Conservation (phyloP, 495 filamentous ascomycete genomes). For the Xylaria flabelliformis region DNA sequence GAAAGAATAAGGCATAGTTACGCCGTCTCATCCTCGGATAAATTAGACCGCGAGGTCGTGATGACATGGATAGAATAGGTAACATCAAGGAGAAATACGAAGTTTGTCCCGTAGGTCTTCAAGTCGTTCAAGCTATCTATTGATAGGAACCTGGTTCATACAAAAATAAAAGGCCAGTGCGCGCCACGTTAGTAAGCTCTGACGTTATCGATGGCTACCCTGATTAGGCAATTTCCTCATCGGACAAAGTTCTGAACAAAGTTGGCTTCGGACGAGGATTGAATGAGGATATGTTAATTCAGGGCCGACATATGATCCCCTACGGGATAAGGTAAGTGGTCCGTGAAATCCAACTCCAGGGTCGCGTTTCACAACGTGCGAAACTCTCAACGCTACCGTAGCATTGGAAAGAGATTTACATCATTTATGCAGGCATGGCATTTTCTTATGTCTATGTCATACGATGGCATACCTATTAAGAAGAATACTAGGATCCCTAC, state of each 20-base stretch:
- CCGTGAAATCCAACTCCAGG: not conserved
- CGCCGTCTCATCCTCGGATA: not conserved
- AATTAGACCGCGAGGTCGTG: not conserved
- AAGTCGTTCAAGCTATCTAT: not conserved
- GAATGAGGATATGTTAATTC: not conserved
- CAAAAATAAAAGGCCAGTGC: not conserved
- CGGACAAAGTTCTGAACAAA: not conserved
- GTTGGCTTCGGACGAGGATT: not conserved
- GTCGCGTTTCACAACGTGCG: not conserved
- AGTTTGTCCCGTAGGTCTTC: not conserved
- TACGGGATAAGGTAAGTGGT: not conserved
- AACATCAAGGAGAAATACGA: not conserved
- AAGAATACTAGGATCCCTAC: not conserved
- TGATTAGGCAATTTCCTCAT: slow-evolving; percentile 8
- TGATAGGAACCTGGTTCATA: not conserved
- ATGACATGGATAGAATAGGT: not conserved
- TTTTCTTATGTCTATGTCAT: not conserved
- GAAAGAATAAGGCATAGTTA: not conserved
- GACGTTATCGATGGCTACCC: slow-evolving; percentile 11
- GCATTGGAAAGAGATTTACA: slow-evolving; percentile 12
- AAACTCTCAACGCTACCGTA: not conserved
- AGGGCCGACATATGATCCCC: not conserved
- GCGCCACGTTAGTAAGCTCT: slow-evolving; percentile 7
- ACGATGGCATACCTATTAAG: not conserved
- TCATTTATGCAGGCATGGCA: not conserved